These are phyloP conservation scores for Cercospora beticola DNA, from an alignment of 2,329 filamentous ascomycete genomes.

Conservation along the genomic window DNA sequence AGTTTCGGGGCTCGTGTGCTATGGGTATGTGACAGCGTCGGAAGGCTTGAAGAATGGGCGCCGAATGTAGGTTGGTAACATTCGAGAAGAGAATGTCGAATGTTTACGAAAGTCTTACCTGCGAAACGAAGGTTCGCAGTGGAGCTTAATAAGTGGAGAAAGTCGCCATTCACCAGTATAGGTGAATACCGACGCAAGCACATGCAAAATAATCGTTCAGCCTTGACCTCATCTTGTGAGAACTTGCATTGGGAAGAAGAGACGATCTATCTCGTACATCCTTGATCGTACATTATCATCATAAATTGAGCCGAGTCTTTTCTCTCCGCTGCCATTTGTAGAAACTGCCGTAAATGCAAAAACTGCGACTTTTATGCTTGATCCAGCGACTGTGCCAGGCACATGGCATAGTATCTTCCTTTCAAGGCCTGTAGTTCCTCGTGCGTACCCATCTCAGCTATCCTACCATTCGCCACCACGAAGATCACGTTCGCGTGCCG, in stretches of 20 bases:
- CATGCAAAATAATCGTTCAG: not conserved
- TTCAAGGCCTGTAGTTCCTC: slow-evolving; percentile 40
- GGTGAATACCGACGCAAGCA: not conserved
- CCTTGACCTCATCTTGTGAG: not conserved
- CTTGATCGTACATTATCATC: not conserved
- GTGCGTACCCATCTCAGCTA: slow-evolving; percentile 44
- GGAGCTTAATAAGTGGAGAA: not conserved
- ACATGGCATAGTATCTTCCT: slow-evolving; percentile 48
- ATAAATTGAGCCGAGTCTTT: not conserved
- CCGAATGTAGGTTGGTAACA: not conserved
- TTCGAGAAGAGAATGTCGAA: not conserved
- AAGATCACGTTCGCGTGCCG: slow-evolving; percentile 43
- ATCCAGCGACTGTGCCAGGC: slow-evolving; percentile 45
- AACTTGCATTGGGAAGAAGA: not conserved
- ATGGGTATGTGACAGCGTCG: not conserved
- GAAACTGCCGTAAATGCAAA: not conserved
- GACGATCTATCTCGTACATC: not conserved
- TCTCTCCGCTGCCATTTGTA: not conserved
- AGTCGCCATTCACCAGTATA: not conserved
- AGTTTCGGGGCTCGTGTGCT: not conserved
- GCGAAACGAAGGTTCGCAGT: not conserved
- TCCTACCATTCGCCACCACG: slow-evolving; percentile 41
- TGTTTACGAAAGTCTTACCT: not conserved
- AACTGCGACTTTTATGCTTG: slow-evolving; percentile 18
- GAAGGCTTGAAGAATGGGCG: not conserved